These are phyloP conservation scores for Aspergillus persii DNA, from an alignment of 2,329 filamentous ascomycete genomes.

Conservation along the genomic window DNA sequence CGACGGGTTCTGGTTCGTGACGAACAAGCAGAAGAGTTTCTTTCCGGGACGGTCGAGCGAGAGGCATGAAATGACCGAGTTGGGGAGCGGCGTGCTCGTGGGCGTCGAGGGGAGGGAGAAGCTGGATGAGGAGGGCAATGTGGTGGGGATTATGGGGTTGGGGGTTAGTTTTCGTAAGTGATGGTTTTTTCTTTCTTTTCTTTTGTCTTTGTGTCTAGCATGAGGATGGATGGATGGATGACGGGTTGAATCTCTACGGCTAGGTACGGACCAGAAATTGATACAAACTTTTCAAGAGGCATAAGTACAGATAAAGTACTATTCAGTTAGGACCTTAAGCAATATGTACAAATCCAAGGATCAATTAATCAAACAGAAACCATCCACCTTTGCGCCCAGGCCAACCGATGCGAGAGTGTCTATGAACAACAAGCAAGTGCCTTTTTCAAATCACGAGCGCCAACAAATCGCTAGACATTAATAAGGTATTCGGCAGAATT, in stretches of 20 bases:
- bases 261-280: too few species aligned
- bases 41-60: not conserved
- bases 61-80: not conserved
- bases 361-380: not conserved
- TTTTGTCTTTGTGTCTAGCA: not conserved
- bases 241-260: too few species aligned
- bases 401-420: not conserved
- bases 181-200: not conserved
- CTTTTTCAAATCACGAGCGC: not conserved
- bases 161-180: not conserved
- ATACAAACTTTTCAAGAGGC: too few species aligned
- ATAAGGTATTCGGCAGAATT: not conserved
- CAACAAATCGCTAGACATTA: not conserved
- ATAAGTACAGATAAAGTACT: not conserved
- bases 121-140: not conserved
- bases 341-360: not conserved
- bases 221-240: too few species aligned
- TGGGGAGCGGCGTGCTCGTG: slow-evolving; percentile 1
- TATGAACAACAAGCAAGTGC: not conserved
- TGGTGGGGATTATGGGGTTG: not conserved
- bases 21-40: not conserved
- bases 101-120: not conserved
- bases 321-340: not conserved
- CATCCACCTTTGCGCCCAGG: not conserved
- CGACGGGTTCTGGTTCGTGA: slow-evolving; percentile 3